These are phyloP conservation scores for Saccharomycopsis oosterbeekiorum DNA, from an alignment of 805 yeast species.

Conservation along the genomic window DNA sequence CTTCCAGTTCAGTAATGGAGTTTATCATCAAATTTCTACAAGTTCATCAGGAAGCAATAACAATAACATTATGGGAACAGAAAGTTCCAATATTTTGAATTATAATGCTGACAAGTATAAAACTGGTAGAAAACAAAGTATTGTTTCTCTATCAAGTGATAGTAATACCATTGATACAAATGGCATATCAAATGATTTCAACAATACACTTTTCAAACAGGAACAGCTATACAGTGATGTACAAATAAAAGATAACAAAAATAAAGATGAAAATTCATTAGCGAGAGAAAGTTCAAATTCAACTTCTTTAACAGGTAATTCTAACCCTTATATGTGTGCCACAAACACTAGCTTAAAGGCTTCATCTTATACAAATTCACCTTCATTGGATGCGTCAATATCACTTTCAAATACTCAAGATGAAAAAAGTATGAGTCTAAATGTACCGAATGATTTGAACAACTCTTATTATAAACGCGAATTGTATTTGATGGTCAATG, in stretches of 20 bases:
- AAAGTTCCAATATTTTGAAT: neutral
- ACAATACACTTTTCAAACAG: constrained; percentile 9
- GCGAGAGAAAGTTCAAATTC: neutral
- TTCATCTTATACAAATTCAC: neutral
- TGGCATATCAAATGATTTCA: constrained; percentile 3
- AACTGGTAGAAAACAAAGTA: constrained; percentile 9
- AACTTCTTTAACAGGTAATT: neutral
- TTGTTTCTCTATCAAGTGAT: constrained; percentile 3
- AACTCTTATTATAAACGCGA: constrained; percentile 14
- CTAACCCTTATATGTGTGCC: neutral
- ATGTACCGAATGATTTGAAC: constrained; percentile 4
- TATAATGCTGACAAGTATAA: neutral
- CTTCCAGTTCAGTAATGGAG: neutral
- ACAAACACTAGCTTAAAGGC: neutral
- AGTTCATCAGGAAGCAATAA: neutral
- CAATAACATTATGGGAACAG: neutral
- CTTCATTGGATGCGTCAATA: neutral
- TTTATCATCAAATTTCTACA: neutral
- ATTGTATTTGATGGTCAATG: constrained; percentile 11
- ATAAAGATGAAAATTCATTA: neutral
- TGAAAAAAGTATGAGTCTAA: neutral
- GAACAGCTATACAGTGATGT: constrained; percentile 8
- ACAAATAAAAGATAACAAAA: neutral
- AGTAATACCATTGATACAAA: constrained; percentile 1
- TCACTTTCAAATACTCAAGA: neutral